phyloP scores from a whole-genome alignment of 768 basidiomycete species.

The Lentinula guzmanii region DNA sequence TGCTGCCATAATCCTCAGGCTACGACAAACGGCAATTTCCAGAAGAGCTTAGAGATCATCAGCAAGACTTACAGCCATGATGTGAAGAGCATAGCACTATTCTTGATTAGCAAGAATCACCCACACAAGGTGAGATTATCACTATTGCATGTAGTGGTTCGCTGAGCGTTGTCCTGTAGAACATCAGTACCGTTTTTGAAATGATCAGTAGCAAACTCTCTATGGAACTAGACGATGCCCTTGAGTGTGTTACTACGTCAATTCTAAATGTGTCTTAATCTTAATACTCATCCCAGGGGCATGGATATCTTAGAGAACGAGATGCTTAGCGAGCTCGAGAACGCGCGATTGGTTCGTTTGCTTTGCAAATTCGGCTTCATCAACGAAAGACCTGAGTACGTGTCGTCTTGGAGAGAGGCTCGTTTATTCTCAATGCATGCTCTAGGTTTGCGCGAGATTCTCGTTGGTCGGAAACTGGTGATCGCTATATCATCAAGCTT shows the following conservation, averaged over 20 bases:
- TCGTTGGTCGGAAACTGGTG: conserved; percentile 97
- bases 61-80: conserved; percentile 72
- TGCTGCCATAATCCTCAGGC: conserved; percentile 64
- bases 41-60: conserved; percentile 72
- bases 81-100: conserved; percentile 74
- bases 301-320: conserved; percentile 80
- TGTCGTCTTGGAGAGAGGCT: not conserved
- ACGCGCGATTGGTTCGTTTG: conserved; percentile 83
- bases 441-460: conserved; percentile 90
- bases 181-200: conserved; percentile 73
- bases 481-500: conserved; percentile 95
- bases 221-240: conserved; percentile 81
- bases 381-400: conserved; percentile 98
- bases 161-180: conserved; percentile 30
- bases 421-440: not conserved
- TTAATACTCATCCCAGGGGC: conserved; percentile 40
- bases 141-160: not conserved
- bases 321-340: conserved; percentile 86
- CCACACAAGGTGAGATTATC: conserved; percentile 47
- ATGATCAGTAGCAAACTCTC: conserved; percentile 67
- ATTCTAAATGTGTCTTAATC: not conserved
- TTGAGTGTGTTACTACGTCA: conserved; percentile 45
- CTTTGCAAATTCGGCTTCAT: conserved; percentile 96
- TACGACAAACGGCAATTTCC: conserved; percentile 55
- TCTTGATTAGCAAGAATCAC: conserved; percentile 66